These are phyloP conservation scores for Pontederia crassipes DNA, from an alignment of 176 grass and related monocot genomes.

Conservation along the genomic window DNA sequence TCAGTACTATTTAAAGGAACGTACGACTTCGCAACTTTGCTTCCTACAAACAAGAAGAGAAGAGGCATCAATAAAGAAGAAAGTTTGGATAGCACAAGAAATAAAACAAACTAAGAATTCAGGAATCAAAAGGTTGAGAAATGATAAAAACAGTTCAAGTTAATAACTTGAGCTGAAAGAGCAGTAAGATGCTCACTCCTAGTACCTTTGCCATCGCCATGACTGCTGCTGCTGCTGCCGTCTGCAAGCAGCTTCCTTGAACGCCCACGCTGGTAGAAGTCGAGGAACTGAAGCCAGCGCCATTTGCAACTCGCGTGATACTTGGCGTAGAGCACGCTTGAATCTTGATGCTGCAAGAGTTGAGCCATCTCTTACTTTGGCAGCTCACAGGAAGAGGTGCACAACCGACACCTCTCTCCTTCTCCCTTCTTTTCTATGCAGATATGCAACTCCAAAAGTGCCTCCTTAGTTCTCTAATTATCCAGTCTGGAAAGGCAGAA, in stretches of 20 bases:
- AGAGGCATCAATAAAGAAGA: background rate
- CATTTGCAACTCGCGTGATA: slow-evolving; percentile 38
- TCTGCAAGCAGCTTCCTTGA: slow-evolving; percentile 32
- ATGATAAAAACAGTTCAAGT: background rate
- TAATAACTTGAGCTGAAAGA: background rate
- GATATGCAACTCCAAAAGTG: too few species aligned
- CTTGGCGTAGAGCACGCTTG: slow-evolving; percentile 36
- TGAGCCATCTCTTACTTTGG: slow-evolving; percentile 6
- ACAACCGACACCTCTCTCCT: too few species aligned
- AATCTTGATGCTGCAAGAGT: slow-evolving; percentile 55
- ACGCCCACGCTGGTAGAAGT: slow-evolving; percentile 36
- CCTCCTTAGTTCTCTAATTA: too few species aligned
- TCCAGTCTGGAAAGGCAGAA: too few species aligned
- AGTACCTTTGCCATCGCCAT: slow-evolving; percentile 28
- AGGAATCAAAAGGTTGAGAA: background rate
- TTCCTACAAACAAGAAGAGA: slow-evolving; percentile 32
- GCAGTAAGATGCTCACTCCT: slow-evolving; percentile 18
- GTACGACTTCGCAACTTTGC: slow-evolving; percentile 24
- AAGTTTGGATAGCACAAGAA: background rate
- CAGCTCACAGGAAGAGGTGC: too few species aligned
- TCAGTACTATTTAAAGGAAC: slow-evolving; percentile 34
- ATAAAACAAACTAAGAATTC: background rate
- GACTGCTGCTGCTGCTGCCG: slow-evolving; percentile 31
- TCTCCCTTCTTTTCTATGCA: too few species aligned
- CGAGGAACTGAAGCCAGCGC: slow-evolving; percentile 66